These are phyloP conservation scores for Gamarada debralockiae DNA, from an alignment of 495 filamentous ascomycete genomes.

Conservation along the genomic window DNA sequence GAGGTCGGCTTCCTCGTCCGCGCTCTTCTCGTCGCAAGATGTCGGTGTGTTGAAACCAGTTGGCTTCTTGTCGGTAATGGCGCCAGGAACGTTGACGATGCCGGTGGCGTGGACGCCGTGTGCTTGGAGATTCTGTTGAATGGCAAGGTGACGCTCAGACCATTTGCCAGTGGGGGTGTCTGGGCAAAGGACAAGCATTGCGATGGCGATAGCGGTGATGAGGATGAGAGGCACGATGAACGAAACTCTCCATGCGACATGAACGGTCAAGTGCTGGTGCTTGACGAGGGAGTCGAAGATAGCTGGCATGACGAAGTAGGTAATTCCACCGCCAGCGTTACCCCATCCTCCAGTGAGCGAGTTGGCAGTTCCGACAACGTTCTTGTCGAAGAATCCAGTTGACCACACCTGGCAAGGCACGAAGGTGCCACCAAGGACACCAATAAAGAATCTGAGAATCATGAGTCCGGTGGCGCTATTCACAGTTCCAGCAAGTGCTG, in stretches of 20 bases:
- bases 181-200: constrained; percentile 70
- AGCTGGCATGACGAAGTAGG: constrained; percentile 90
- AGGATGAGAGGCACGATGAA: constrained; percentile 83
- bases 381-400: constrained; percentile 95
- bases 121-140: constrained; percentile 30
- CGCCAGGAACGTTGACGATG: constrained; percentile 33
- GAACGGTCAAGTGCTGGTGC: constrained; percentile 49
- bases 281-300: constrained; percentile 77
- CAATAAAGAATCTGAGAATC: constrained; percentile 84
- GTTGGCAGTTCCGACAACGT: constrained; percentile 83
- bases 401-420: constrained; percentile 97
- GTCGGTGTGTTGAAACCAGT: constrained; percentile 26
- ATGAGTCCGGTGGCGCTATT: constrained; percentile 67
- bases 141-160: constrained; percentile 60
- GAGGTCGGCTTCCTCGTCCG: constrained; percentile 24
- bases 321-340: constrained; percentile 87
- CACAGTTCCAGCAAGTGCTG: constrained; percentile 76
- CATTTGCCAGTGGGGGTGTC: constrained; percentile 85
- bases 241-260: constrained; percentile 78
- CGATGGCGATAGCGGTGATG: constrained; percentile 59
- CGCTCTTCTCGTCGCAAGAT: constrained; percentile 30
- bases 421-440: constrained; percentile 86
- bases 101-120: constrained; percentile 21
- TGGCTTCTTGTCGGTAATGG: constrained; percentile 33
- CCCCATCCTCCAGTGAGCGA: constrained; percentile 82